Base-by-base conservation (phyloP, 106 monocot species). In the Platanthera guangdongensis region DNA sequence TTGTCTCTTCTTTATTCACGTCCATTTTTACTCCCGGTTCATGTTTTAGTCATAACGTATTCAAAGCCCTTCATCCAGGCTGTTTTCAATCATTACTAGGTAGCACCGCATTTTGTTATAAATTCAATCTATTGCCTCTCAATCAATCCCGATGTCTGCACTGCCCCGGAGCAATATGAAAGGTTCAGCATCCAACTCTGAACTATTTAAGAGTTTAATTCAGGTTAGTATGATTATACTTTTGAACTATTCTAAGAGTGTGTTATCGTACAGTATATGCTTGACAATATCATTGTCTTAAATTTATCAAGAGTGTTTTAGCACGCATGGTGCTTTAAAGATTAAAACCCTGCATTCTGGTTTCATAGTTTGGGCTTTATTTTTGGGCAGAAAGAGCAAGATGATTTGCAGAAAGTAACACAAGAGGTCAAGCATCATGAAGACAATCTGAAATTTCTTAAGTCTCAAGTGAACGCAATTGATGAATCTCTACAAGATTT, bases 361-460 rank as follows among this genome's bases (percentile, higher is more conserved):
- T 9, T 51, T 72, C 18, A 50, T 19, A 50, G 19, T 72, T 70
- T 2, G 16, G 30, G 25, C 2, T 72, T 51, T 50, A 51, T 75
- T 69, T 77, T 75, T 7, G 73, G 73, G 52, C 81, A 94, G 94
- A 84, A 81, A 64, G 65, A 91, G 71, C 75, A 94, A 63, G 82
- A 87, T 59, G 83, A 89, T 64, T 12, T 94, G 32, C 59, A 90
- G 62, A 90, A 85, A 80, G 70, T 94, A 48, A 91, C 74, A 72
- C 71, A 83, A 65, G 86, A 94, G 82, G 70, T 91, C 54, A 90
- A 85, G 76, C 87, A 94, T 83, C 88, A 94, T 32, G 94, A 94
- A 49, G 85, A 87, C 73, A 88, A 83, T 79, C 11, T 94, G 21
- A 82, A 69, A 76, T 83, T 86, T 81, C 84, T 94, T 49, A 90